Evolutionary conservation across 169 alveolate species (phyloP), one percentile per base, ranked within the genome.

Genomic region (Theileria parva): DNA sequence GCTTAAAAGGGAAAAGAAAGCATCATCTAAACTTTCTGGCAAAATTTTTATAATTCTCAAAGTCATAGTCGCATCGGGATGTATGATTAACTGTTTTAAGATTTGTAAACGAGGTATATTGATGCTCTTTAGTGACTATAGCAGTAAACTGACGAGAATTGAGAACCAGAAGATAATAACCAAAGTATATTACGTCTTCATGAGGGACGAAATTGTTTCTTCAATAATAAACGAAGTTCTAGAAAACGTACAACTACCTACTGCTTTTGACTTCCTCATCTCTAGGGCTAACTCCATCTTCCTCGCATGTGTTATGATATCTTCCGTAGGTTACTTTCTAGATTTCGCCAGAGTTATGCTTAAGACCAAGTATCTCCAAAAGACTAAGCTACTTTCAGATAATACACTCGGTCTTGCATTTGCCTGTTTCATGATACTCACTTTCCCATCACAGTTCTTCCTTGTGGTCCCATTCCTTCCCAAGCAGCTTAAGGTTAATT

Each of bases 391-490:
- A 23, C 60, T 80, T 28, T 66, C 88, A 39, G 81, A 72, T 70
- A 80, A 73, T 70, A 61, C 83, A 7, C 44, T 80, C 39, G 88
- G 83, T 21, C 77, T 80, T 9, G 83, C 88, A 50, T 48, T 80
- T 27, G 74, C 80, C 63, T 71, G 80, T n/a, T 80, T 80, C 61
- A 66, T 71, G 51, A 39, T 80, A 17, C 64, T 73, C 50, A 66
- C 77, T 12, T 63, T 80, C 25, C 88, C 88, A 19, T 80, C 88
- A n/a, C 88, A 80, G 78, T 80, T 80, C 73, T 51, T 77, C 59
- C 81, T 80, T 37, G 71, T 72, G 39, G 65, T 80, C 11, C 88
- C 88, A n/a, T 80, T 80, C 57, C 55, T 80, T 27, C 88, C 83
- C 50, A 55, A 51, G 3, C 17, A 61, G 9, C 66, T 61, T 66